These are phyloP conservation scores for Hypoxylon fuscum DNA, from an alignment of 495 filamentous ascomycete species.

Conservation along the genomic window DNA sequence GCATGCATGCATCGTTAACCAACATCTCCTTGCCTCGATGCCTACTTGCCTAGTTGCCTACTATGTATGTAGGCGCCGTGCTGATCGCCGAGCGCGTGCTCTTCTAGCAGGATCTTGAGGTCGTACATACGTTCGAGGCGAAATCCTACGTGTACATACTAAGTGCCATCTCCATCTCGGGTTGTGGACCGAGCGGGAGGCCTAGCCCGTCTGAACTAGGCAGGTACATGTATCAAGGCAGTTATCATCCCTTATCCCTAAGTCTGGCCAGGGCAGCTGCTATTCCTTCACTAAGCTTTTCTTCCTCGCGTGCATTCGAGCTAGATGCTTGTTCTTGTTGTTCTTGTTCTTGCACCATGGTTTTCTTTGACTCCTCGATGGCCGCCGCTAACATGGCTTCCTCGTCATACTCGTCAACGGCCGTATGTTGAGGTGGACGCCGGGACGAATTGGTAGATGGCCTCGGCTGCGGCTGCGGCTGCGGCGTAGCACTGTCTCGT, in stretches of 20 bases:
- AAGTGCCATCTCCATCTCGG: too few species aligned
- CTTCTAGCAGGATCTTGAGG: neutral
- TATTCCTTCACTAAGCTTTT: conserved; percentile 60
- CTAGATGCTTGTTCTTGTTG: conserved; percentile 25
- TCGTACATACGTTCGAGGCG: neutral
- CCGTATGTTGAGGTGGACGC: conserved; percentile 18
- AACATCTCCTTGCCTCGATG: conserved; percentile 22
- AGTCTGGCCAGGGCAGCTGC: conserved; percentile 63
- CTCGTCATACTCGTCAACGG: conserved; percentile 52
- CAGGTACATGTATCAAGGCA: conserved; percentile 36
- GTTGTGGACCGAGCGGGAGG: too few species aligned
- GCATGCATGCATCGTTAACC: conserved; percentile 22
- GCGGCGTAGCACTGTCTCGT: conserved; percentile 30
- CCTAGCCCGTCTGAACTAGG: conserved; percentile 24
- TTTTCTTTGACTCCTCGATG: conserved; percentile 50
- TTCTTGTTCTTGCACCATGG: conserved; percentile 28
- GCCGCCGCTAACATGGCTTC: conserved; percentile 60
- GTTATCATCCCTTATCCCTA: conserved; percentile 51
- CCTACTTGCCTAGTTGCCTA: neutral
- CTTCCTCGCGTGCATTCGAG: conserved; percentile 38
- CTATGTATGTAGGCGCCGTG: neutral
- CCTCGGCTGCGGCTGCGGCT: conserved; percentile 26
- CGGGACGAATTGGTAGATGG: conserved; percentile 2
- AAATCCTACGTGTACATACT: too few species aligned
- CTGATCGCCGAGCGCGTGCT: neutral